These are phyloP conservation scores for Fusarium piperis DNA, from an alignment of 2,329 filamentous ascomycete genomes.

Conservation along the genomic window DNA sequence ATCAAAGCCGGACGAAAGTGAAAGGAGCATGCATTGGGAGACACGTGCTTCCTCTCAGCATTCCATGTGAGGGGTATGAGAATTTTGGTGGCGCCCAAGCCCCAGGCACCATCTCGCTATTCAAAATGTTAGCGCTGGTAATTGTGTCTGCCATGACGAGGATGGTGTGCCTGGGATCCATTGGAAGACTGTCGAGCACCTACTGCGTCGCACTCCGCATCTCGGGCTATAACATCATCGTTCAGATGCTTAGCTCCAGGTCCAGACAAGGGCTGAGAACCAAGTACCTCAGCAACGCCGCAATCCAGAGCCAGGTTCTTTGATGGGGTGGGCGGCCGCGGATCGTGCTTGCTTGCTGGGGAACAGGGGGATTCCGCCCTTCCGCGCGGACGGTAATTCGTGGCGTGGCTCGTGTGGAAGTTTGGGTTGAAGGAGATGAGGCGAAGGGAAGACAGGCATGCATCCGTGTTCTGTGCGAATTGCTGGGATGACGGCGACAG, in stretches of 20 bases:
- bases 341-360: slow-evolving; percentile 2
- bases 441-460: background rate
- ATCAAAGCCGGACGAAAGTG: slow-evolving; percentile 1
- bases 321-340: slow-evolving; percentile 8
- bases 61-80: background rate
- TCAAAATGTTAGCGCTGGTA: background rate
- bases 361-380: slow-evolving; percentile 25
- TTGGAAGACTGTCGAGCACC: background rate
- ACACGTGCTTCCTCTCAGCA: slow-evolving; percentile 17
- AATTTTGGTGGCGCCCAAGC: background rate
- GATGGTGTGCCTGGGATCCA: background rate
- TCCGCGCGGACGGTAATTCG: slow-evolving; percentile 18
- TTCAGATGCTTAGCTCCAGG: background rate
- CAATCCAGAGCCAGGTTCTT: slow-evolving; percentile 10
- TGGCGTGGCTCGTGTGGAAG: slow-evolving; percentile 25
- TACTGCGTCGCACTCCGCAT: background rate
- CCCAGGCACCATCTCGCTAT: background rate
- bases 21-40: slow-evolving; percentile 12
- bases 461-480: background rate
- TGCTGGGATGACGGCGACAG: background rate
- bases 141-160: background rate
- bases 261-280: slow-evolving; percentile 1
- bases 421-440: slow-evolving; percentile 11
- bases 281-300: slow-evolving; percentile 14
- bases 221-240: background rate